A percentile compares a stretch with the other conserved stretches of the same genome.
Conservation (phyloP, 306 rosid genomes). For the Medicago arabica region DNA sequence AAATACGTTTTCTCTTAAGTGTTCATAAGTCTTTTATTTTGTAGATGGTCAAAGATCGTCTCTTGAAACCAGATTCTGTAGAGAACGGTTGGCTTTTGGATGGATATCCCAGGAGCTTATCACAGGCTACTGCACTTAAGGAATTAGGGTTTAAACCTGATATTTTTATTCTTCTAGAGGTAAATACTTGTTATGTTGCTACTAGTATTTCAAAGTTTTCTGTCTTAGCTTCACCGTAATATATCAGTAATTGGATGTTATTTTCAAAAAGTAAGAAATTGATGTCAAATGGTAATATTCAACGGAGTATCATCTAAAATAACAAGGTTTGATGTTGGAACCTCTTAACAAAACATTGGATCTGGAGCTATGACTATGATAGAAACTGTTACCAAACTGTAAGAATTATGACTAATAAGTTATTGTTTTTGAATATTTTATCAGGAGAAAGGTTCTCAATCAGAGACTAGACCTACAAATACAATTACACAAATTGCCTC, state of each 20-base stretch:
- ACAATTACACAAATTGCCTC: too few species aligned
- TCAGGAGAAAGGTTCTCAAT: too few species aligned
- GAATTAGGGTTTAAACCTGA: slow-evolving; percentile 71
- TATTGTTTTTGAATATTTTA: too few species aligned
- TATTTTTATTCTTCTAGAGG: slow-evolving; percentile 82
- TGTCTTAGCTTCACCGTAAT: background rate
- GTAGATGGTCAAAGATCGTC: slow-evolving; percentile 91
- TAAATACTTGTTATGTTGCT: slow-evolving; percentile 41
- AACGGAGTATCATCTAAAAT: background rate
- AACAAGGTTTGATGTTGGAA: slow-evolving; percentile 8
- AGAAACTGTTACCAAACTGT: too few species aligned
- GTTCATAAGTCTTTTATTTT: slow-evolving; percentile 40
- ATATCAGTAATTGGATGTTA: background rate
- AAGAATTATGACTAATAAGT: too few species aligned
- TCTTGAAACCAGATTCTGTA: slow-evolving; percentile 68
- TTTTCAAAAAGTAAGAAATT: slow-evolving; percentile 2
- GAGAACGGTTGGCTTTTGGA: slow-evolving; percentile 93
- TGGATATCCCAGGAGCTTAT: slow-evolving; percentile 95
- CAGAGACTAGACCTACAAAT: too few species aligned
- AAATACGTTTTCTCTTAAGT: slow-evolving; percentile 18
- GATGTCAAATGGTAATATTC: background rate
- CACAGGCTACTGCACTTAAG: slow-evolving; percentile 82
- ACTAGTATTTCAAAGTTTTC: background rate
- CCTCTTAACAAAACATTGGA: slow-evolving; percentile 3
- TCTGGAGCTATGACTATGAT: slow-evolving; percentile 12